Conservation (phyloP, 352 stramenopile genomes). For the Elongisporangium undulatum region DNA sequence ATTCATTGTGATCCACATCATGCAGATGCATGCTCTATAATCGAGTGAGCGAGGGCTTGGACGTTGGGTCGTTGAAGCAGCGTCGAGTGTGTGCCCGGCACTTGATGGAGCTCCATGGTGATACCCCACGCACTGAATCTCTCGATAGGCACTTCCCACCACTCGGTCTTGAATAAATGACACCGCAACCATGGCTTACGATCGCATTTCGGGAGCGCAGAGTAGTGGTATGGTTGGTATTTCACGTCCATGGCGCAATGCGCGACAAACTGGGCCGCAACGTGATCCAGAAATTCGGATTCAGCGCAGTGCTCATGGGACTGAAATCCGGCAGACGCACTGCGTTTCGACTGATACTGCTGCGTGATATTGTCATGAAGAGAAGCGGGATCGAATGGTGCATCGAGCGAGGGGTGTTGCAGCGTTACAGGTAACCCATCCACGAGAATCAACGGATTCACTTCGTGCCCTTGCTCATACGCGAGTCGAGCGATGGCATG, state of each 20-base stretch:
- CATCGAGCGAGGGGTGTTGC: background rate
- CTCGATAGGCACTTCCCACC: conserved; percentile 14
- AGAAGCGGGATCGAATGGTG: background rate
- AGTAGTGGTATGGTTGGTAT: conserved; percentile 23
- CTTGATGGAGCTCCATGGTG: background rate
- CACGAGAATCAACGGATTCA: conserved; percentile 34
- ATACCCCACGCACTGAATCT: background rate
- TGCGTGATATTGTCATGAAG: background rate
- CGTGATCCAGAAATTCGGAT: conserved; percentile 17
- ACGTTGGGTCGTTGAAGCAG: background rate
- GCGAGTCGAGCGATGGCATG: conserved; percentile 32
- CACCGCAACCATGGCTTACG: conserved; percentile 7
- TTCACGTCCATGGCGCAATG: conserved; percentile 31
- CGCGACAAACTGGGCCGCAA: conserved; percentile 27
- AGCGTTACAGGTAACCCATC: conserved; percentile 31
- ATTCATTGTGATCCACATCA: too few relatives aligned
- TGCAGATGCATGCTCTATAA: background rate
- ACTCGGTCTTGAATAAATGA: conserved; percentile 34
- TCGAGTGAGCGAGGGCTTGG: background rate
- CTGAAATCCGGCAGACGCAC: background rate
- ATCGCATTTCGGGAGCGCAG: background rate
- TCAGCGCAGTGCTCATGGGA: background rate
- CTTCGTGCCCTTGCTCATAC: conserved; percentile 11
- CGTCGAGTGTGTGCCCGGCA: background rate
- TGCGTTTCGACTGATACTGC: background rate